These are phyloP conservation scores for Lecanicillium sp. DNA, from an alignment of 2,329 filamentous ascomycete species.

Conservation along the genomic window DNA sequence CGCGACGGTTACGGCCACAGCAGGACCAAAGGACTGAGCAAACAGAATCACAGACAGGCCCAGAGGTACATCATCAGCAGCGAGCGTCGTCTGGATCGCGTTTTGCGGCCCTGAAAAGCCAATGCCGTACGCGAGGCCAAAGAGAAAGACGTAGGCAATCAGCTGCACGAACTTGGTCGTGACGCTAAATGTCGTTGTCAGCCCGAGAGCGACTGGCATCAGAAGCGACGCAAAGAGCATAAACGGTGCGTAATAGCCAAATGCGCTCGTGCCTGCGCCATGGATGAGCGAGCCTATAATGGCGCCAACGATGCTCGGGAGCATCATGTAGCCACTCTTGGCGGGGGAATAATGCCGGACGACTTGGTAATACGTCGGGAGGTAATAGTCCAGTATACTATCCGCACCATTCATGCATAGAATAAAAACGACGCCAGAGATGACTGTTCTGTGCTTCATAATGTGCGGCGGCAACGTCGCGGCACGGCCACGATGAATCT, in stretches of 20 bases:
- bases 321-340: conserved; percentile 22
- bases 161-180: conserved; percentile 28
- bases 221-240: conserved; percentile 29
- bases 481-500: conserved; percentile 27
- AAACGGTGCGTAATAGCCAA: conserved; percentile 36
- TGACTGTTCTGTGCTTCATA: conserved; percentile 32
- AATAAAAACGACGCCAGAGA: conserved; percentile 26
- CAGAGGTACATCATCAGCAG: conserved; percentile 15
- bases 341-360: conserved; percentile 32
- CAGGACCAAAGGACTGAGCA: conserved; percentile 18
- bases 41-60: conserved; percentile 20
- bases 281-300: conserved; percentile 6
- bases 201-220: conserved; percentile 26
- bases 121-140: conserved; percentile 32
- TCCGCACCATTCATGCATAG: conserved; percentile 31
- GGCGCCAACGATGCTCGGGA: conserved; percentile 15
- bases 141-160: conserved; percentile 34
- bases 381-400: conserved; percentile 27
- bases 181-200: conserved; percentile 31
- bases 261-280: conserved; percentile 26
- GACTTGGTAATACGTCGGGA: conserved; percentile 37
- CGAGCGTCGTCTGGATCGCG: conserved; percentile 33
- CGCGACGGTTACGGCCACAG: conserved; percentile 16
- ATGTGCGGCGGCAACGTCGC: conserved; percentile 38
- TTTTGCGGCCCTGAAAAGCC: conserved; percentile 34